Conservation (phyloP, 306 rosid genomes). For the Elaeagnus macrophylla region DNA sequence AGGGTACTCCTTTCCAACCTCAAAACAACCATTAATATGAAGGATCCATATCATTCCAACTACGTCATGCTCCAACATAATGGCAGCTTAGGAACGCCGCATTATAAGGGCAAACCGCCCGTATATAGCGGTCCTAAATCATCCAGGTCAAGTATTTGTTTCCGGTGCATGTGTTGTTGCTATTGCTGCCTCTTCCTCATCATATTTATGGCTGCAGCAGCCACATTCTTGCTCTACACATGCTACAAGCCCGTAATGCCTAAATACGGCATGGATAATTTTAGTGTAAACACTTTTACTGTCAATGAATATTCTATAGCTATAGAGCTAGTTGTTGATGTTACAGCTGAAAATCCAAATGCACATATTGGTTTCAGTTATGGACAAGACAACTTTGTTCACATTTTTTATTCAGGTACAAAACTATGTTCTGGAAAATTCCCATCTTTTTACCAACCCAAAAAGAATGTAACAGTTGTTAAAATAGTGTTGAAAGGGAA, state of each 20-base stretch:
- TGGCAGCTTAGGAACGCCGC: constrained; percentile 17
- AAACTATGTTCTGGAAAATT: constrained; percentile 17
- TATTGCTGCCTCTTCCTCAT: constrained; percentile 23
- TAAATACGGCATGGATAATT: constrained; percentile 18
- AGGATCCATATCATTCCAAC: no score
- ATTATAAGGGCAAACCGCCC: no score
- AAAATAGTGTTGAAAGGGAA: constrained; percentile 13
- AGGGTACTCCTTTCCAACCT: no score
- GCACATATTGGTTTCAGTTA: constrained; percentile 22
- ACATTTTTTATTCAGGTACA: constrained; percentile 21
- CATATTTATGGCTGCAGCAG: neutral
- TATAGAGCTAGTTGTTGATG: constrained; percentile 14
- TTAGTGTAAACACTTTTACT: constrained; percentile 22
- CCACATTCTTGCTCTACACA: neutral
- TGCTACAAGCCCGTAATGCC: constrained; percentile 28
- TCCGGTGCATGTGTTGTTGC: constrained; percentile 24
- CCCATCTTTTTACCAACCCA: constrained; percentile 14
- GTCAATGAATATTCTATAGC: constrained; percentile 8
- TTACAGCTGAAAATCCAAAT: constrained; percentile 43
- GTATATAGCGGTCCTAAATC: no score
- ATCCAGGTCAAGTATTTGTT: constrained; percentile 6
- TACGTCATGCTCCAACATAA: no score
- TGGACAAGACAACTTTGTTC: constrained; percentile 16
- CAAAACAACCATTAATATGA: no score
- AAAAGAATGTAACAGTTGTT: constrained; percentile 11